A percentile compares a stretch with the other conserved stretches of the same genome.
Evolutionary conservation across 2,329 filamentous ascomycete genomes (phyloP).

Genomic region (Cladosporium cucumerinum): DNA sequence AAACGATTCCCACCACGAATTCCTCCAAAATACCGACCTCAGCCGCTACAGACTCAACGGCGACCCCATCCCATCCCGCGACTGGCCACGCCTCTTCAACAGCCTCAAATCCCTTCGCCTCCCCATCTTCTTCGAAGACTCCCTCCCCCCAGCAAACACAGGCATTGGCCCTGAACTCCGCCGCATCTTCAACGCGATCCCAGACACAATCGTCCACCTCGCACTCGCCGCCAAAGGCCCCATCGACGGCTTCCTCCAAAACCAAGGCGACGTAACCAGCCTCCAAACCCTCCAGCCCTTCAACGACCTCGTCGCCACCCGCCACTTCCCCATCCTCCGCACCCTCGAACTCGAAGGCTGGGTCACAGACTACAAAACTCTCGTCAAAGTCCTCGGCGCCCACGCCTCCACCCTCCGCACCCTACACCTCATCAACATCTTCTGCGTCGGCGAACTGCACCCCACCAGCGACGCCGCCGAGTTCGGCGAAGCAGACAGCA

Average conservation of each 20-base stretch:
- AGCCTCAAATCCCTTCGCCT: constrained; percentile 3
- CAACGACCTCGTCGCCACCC: constrained; percentile 3
- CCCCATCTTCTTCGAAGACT: constrained; percentile 13
- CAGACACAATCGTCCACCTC: constrained; percentile 8
- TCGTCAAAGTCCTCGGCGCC: not conserved
- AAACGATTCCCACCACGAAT: not conserved
- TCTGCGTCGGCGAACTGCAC: constrained; percentile 1
- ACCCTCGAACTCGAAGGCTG: constrained; percentile 9
- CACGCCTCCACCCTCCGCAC: constrained; percentile 10
- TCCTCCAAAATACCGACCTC: not conserved
- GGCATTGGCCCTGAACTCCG: constrained; percentile 8
- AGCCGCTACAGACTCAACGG: constrained; percentile 1
- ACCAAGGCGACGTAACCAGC: not conserved
- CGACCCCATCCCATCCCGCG: not conserved
- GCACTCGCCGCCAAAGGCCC: constrained; percentile 12
- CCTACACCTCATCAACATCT: constrained; percentile 13
- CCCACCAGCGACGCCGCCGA: not conserved
- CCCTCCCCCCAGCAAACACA: not conserved
- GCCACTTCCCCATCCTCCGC: not conserved
- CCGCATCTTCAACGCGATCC: constrained; percentile 1
- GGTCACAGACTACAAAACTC: constrained; percentile 9
- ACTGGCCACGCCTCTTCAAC: constrained; percentile 8
- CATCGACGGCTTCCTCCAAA: constrained; percentile 12
- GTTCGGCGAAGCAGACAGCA: not conserved
- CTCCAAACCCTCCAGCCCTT: constrained; percentile 4